These are phyloP conservation scores for Cucurbita maxima DNA, from an alignment of 306 rosid species.

Conservation along the genomic window DNA sequence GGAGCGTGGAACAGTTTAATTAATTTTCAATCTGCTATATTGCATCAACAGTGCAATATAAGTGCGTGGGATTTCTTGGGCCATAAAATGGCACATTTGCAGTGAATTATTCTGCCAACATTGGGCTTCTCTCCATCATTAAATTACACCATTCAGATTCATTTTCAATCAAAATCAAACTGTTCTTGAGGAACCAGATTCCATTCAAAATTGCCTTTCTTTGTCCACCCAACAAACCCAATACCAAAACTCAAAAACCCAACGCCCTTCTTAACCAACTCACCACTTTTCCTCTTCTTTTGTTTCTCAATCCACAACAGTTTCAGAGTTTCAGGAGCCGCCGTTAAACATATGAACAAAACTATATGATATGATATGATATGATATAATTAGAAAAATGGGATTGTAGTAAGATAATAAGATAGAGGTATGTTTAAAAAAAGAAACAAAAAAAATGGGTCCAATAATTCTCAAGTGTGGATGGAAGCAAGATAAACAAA, in stretches of 20 bases:
- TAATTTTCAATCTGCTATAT: too few species aligned
- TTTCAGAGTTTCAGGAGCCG: not conserved
- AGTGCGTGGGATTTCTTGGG: not conserved
- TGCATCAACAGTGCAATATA: too few species aligned
- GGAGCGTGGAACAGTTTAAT: too few species aligned
- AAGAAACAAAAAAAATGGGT: not conserved
- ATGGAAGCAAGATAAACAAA: not conserved
- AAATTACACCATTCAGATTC: constrained; percentile 6
- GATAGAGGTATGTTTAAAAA: not conserved
- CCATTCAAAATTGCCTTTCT: not conserved
- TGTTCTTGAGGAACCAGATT: constrained; percentile 4
- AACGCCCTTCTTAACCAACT: not conserved
- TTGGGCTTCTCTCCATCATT: not conserved
- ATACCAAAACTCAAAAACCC: not conserved
- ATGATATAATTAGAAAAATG: not conserved
- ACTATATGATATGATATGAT: not conserved
- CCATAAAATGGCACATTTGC: not conserved
- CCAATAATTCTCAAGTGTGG: not conserved
- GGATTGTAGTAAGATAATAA: not conserved
- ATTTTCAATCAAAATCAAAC: constrained; percentile 20
- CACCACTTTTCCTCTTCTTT: not conserved
- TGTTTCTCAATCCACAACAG: not conserved
- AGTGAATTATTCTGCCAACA: not conserved
- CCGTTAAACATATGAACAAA: not conserved
- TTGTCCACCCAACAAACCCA: not conserved